Conservation (phyloP, 345 rosid species). For the Citrus trifoliata region DNA sequence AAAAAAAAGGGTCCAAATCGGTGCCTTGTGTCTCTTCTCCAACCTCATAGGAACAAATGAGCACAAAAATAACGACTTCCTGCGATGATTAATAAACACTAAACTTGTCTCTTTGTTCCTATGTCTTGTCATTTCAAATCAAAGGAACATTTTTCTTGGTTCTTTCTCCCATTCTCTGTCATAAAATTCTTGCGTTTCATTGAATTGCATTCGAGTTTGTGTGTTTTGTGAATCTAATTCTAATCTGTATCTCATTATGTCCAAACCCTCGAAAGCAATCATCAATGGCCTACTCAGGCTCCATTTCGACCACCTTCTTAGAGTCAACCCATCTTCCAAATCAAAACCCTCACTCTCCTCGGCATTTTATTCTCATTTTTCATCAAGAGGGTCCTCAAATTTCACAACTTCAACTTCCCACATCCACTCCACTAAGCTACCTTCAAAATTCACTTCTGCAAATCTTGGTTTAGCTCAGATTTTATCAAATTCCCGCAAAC, state of each 20-base stretch:
- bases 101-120: background rate
- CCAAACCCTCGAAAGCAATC: conserved; percentile 39
- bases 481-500: conserved; percentile 15
- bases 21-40: background rate
- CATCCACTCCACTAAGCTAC: conserved; percentile 16
- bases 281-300: conserved; percentile 36
- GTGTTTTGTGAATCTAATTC: conserved; percentile 11
- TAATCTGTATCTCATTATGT: conserved; percentile 19
- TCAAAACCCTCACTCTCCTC: conserved; percentile 22
- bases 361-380: conserved; percentile 16
- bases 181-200: background rate
- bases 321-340: conserved; percentile 13
- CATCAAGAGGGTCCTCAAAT: conserved; percentile 16
- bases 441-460: conserved; percentile 32
- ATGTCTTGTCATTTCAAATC: background rate
- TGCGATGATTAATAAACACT: background rate
- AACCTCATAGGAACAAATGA: too few species aligned
- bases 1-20: background rate
- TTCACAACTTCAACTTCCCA: conserved; percentile 11
- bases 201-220: conserved; percentile 4
- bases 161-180: background rate
- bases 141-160: background rate
- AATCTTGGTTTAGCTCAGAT: conserved; percentile 36
- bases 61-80: background rate
- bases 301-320: conserved; percentile 24